A percentile compares a stretch with the other conserved stretches of the same genome.
phyloP scores from a whole-genome alignment of 768 basidiomycete species.

The Auriculariales sp. region DNA sequence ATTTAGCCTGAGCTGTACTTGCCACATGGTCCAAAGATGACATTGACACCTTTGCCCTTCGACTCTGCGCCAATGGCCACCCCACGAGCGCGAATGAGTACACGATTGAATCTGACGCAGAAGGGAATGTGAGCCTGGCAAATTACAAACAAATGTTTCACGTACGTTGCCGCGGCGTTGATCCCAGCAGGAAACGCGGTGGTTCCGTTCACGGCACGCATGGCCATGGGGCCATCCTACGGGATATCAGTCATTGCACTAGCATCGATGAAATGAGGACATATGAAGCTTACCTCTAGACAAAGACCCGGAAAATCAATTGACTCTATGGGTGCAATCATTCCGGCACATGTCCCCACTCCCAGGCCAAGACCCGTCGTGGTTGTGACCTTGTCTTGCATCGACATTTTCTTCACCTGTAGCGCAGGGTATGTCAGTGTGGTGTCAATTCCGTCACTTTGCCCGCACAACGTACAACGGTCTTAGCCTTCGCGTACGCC shows the following conservation, averaged over 20 bases:
- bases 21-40: constrained; percentile 47
- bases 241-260: no score
- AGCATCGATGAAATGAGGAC: not conserved
- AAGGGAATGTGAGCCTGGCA: not conserved
- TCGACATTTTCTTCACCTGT: constrained; percentile 32
- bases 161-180: constrained; percentile 72
- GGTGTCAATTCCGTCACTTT: not conserved
- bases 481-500: constrained; percentile 43
- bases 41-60: constrained; percentile 67
- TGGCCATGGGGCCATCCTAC: constrained; percentile 61
- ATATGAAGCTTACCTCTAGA: constrained; percentile 33
- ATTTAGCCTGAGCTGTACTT: no score
- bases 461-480: constrained; percentile 25
- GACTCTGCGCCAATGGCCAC: constrained; percentile 75
- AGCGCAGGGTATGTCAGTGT: constrained; percentile 26
- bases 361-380: constrained; percentile 58
- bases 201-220: constrained; percentile 57
- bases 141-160: not conserved
- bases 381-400: constrained; percentile 51
- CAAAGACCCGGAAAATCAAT: constrained; percentile 63
- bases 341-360: constrained; percentile 53
- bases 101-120: constrained; percentile 45
- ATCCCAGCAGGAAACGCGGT: constrained; percentile 74
- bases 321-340: no score
- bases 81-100: constrained; percentile 63